phyloP scores from a whole-genome alignment of 345 rosid genomes.

The Jatropha curcas region DNA sequence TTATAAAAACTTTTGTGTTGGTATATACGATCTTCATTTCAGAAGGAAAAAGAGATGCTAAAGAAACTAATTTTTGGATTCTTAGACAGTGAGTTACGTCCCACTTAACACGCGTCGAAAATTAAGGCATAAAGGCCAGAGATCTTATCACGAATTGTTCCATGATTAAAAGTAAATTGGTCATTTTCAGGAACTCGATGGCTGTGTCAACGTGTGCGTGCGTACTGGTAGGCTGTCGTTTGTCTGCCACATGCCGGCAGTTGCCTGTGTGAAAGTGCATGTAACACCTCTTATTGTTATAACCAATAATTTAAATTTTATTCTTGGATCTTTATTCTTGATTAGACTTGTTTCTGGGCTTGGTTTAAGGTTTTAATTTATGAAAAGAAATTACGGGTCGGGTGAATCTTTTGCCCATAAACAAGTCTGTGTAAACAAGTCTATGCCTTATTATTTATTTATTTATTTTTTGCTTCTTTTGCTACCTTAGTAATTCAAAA shows the following conservation, averaged over 20 bases:
- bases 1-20: neutral
- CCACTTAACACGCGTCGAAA: neutral
- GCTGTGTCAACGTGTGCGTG: no score
- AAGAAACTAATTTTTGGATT: neutral
- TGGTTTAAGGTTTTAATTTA: no score
- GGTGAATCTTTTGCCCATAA: no score
- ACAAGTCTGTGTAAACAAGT: no score
- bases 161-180: neutral
- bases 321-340: no score
- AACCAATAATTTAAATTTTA: neutral
- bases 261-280: neutral
- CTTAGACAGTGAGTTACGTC: neutral
- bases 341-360: no score
- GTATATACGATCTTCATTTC: neutral
- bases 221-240: neutral
- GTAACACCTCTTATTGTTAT: neutral
- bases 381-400: no score
- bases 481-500: no score
- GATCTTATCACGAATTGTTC: slow-evolving; percentile 3
- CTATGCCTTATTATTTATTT: no score
- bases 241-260: slow-evolving; percentile 17
- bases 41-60: neutral
- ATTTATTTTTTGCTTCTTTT: no score
- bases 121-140: neutral
- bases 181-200: neutral